Conservation (phyloP, 192 early-diverging fungal species). For the Coemansia sp. region DNA sequence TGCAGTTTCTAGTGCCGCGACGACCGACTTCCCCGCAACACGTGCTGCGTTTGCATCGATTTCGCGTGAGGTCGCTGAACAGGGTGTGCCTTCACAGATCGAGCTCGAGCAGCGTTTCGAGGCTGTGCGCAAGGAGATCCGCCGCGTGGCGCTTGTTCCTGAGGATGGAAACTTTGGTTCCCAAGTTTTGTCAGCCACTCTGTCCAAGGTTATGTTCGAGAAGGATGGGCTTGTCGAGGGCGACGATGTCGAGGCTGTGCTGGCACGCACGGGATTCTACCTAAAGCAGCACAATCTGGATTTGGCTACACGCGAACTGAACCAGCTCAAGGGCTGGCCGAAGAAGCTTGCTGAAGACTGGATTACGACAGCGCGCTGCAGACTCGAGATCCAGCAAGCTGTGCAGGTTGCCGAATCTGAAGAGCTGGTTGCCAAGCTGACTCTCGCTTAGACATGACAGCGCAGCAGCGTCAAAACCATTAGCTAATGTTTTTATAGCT, state of each 20-base stretch:
- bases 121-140: conserved; percentile 63
- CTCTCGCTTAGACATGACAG: conserved; percentile 17
- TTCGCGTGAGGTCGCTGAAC: conserved; percentile 54
- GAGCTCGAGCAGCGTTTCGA: conserved; percentile 73
- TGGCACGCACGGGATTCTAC: conserved; percentile 75
- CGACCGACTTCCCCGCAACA: conserved; percentile 48
- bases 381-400: conserved; percentile 88
- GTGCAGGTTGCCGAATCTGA: conserved; percentile 65
- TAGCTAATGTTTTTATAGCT: background rate
- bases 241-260: conserved; percentile 78
- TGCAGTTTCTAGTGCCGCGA: conserved; percentile 58
- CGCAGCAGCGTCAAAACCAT: background rate
- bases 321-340: conserved; percentile 91
- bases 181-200: conserved; percentile 65
- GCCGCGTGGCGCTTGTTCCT: conserved; percentile 79
- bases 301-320: conserved; percentile 82
- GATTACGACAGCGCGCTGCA: conserved; percentile 72
- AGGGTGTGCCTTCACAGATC: conserved; percentile 62
- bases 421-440: conserved; percentile 44
- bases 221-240: conserved; percentile 85
- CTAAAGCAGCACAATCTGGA: conserved; percentile 80
- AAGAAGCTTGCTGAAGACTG: conserved; percentile 84
- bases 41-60: conserved; percentile 64
- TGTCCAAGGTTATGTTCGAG: conserved; percentile 77
- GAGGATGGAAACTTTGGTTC: conserved; percentile 83